Evolutionary conservation across 2,329 filamentous ascomycete species (phyloP), one percentile per base, ranked within the genome.

Genomic region (Aureobasidium sp.): DNA sequence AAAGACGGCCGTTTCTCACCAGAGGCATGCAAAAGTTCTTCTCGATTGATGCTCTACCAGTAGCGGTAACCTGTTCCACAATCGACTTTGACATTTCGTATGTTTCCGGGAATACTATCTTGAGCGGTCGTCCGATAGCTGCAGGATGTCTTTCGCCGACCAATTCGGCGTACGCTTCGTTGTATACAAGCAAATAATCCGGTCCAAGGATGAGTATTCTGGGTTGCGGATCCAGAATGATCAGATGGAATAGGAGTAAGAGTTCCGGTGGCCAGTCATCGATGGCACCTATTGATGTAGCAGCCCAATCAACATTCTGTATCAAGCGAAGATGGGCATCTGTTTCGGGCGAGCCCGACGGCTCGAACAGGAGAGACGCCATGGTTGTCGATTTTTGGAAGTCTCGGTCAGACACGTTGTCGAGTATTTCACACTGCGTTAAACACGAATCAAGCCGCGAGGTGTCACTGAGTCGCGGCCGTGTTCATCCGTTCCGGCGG

Each of bases 151-250:
- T 21, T 31, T 61, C 45, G 27, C 62, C 62, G 4, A 60, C 35
- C 6, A 64, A 23, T 10, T 33, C 47, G 13, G 57, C 62, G 27
- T 64, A 64, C 7, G 57, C 53, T 35, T 53, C 42, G 57, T 64
- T 64, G 47, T 64, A 64, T 7, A 64, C 51, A 3, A 64, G 23
- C 10, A 37, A 25, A 19, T 61, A 37, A 25, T 64, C 53, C 9
- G 10, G n/a, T n/a, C 60, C 62, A n/a, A 64, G 27, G 13, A 62
- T 27, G 3, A 64, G 51, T 21, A 60, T 35, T 21, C 61, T 53
- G 3, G 62, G 62, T 43, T 61, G 42, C n/a, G 62, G 62, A 35
- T 62, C 62, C n/a, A 64, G 35, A 8, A 62, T 25, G 2, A 62
- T 62, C 17, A 64, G 25, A 45, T 64, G 62, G 8, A 62, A 49